These are phyloP conservation scores for Gossypium australe DNA, from an alignment of 345 rosid genomes.

Conservation along the genomic window DNA sequence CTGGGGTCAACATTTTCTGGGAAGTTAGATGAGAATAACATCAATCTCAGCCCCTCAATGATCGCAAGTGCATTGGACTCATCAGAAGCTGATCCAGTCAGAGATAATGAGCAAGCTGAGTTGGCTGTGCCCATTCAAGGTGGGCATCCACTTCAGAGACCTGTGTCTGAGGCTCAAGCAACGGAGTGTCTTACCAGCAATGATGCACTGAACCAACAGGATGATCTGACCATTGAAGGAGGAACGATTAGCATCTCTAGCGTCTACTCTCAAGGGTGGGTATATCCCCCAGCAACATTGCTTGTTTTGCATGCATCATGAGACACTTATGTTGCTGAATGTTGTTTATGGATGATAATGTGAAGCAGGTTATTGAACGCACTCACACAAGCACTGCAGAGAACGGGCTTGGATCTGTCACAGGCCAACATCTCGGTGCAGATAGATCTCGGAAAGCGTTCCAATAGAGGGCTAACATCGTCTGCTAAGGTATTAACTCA, in stretches of 20 bases:
- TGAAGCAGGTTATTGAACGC: slow-evolving; percentile 66
- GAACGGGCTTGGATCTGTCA: slow-evolving; percentile 78
- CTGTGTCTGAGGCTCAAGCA: slow-evolving; percentile 54
- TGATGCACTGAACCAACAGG: slow-evolving; percentile 42
- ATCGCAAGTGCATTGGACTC: slow-evolving; percentile 42
- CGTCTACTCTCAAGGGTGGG: slow-evolving; percentile 65
- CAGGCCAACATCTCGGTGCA: slow-evolving; percentile 85
- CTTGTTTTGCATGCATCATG: neutral
- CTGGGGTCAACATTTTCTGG: slow-evolving; percentile 49
- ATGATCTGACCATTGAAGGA: slow-evolving; percentile 72
- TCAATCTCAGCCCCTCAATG: slow-evolving; percentile 30
- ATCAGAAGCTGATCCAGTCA: slow-evolving; percentile 49
- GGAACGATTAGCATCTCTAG: slow-evolving; percentile 91
- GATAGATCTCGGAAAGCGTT: slow-evolving; percentile 74
- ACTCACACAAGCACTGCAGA: slow-evolving; percentile 76
- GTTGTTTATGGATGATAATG: slow-evolving; percentile 7
- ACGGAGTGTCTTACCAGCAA: slow-evolving; percentile 44
- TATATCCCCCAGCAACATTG: neutral
- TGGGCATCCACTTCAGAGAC: slow-evolving; percentile 37
- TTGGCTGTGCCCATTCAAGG: slow-evolving; percentile 28
- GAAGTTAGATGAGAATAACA: slow-evolving; percentile 62
- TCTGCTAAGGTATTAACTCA: slow-evolving; percentile 43
- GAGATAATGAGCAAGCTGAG: slow-evolving; percentile 55
- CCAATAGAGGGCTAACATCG: slow-evolving; percentile 39
- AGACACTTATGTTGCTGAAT: neutral